Base-by-base conservation (phyloP, 176 grass and related monocot genomes). In the Poa pratensis region DNA sequence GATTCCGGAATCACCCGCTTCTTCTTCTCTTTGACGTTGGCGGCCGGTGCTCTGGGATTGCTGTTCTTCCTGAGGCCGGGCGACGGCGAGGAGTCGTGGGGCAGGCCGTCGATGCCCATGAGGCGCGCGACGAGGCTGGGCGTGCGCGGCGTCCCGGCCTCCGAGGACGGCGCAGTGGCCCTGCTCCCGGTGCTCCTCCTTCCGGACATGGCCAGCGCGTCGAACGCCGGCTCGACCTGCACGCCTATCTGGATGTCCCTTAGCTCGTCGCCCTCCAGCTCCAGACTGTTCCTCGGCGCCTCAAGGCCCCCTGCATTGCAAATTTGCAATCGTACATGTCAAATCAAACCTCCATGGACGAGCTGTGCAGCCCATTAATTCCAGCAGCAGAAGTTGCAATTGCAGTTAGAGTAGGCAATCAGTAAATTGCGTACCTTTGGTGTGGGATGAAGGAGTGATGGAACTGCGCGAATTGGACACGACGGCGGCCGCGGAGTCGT, bases 201-300 rank as follows among this genome's bases (percentile, higher is more conserved):
- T 16, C 73, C 73, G 1, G 73, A 7, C 48, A 53, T 9, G 0
- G 77, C 81, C 40, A 84, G 65, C 8, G 75, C 69, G 63, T 94
- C 92, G 59, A 87, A 86, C 20, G 62, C 80, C 45, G 86, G 92
- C 70, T 88, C 74, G 4, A 94, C 74, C 81, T 94, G 90, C 40
- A 94, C 78, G 7, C 90, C 90, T 19, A 92, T 89, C 73, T 92
- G 91, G 65, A 88, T 84, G 79, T 93, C 92, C 7, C 67, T 53
- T 14, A 79, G 85, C 48, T 80, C 79, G 10, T 97, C 86, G 37
- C 74, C 89, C 59, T 90, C 91, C 69, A 90, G 83, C 64, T 98
- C 96, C 22, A 96, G 79, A 88, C 93, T 96, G 79, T 98, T 98
- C 85, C 96, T 82, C 5, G 96, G 96, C 76, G 96, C 96, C 90